These are phyloP conservation scores for Paecilomyces dactylethromorphus DNA, from an alignment of 2,329 filamentous ascomycete genomes.

Conservation along the genomic window DNA sequence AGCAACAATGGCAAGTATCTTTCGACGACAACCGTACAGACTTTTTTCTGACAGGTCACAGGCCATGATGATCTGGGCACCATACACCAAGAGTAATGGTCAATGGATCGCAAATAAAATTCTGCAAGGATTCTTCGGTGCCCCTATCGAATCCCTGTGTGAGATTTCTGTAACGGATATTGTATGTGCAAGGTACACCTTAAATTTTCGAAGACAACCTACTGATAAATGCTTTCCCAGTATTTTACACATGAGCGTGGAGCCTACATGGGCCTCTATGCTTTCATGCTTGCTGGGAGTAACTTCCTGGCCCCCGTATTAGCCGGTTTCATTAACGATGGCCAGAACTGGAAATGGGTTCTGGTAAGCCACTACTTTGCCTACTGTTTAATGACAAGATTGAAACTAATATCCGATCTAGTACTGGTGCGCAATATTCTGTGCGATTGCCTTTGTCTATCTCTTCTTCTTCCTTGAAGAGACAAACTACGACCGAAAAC, in stretches of 20 bases:
- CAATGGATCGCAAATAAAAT: conserved; percentile 44
- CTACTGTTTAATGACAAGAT: background rate
- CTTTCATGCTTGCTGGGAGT: conserved; percentile 37
- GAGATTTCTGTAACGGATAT: conserved; percentile 42
- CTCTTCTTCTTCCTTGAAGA: conserved; percentile 57
- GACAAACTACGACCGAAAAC: conserved; percentile 47
- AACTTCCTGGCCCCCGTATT: conserved; percentile 44
- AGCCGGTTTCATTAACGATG: conserved; percentile 45
- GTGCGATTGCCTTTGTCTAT: conserved; percentile 43
- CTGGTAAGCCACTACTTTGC: conserved; percentile 14
- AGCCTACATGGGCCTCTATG: conserved; percentile 38
- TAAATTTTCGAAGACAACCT: background rate
- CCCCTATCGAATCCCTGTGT: conserved; percentile 44
- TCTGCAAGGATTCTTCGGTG: conserved; percentile 41
- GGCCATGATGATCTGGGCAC: conserved; percentile 16
- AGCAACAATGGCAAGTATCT: background rate
- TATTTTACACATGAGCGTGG: conserved; percentile 42
- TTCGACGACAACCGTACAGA: background rate
- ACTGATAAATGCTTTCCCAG: background rate
- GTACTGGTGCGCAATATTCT: conserved; percentile 51
- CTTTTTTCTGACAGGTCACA: background rate
- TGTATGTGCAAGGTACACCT: background rate
- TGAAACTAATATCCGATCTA: background rate
- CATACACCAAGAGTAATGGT: conserved; percentile 38
- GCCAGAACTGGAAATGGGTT: conserved; percentile 46